Conservation (phyloP, 2,329 filamentous ascomycete species). For the Venturia carpophila region DNA sequence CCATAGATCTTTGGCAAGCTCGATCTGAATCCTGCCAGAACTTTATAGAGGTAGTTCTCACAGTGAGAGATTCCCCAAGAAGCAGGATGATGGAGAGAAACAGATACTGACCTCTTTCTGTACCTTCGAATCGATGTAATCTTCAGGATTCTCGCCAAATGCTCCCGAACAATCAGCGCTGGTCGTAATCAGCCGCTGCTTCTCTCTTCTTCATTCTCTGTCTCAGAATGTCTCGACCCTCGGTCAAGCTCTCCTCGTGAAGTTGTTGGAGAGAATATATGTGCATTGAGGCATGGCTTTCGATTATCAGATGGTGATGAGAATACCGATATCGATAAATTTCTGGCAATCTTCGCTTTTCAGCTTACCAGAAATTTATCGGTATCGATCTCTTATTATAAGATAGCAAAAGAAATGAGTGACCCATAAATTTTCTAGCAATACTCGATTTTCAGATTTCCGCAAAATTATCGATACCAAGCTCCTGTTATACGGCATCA, state of each 20-base stretch:
- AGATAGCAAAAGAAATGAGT: background rate
- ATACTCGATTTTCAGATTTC: too few relatives aligned
- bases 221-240: constrained; percentile 72
- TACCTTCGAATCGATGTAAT: constrained; percentile 46
- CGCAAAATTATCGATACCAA: too few relatives aligned
- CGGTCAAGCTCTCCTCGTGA: constrained; percentile 71
- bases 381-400: background rate
- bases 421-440: too few relatives aligned
- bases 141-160: constrained; percentile 68
- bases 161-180: constrained; percentile 82
- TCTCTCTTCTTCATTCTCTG: constrained; percentile 62
- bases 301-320: background rate
- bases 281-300: too few relatives aligned
- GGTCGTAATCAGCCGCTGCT: constrained; percentile 69
- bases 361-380: background rate
- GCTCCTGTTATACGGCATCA: too few relatives aligned
- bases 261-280: constrained; percentile 65
- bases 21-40: background rate
- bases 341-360: background rate
- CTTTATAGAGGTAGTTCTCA: background rate
- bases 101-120: constrained; percentile 33
- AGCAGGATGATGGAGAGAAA: background rate
- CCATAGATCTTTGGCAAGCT: background rate
- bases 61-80: background rate
- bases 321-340: background rate